Base-by-base conservation (phyloP, 2,329 filamentous ascomycete genomes). In the Alternaria brassicae region DNA sequence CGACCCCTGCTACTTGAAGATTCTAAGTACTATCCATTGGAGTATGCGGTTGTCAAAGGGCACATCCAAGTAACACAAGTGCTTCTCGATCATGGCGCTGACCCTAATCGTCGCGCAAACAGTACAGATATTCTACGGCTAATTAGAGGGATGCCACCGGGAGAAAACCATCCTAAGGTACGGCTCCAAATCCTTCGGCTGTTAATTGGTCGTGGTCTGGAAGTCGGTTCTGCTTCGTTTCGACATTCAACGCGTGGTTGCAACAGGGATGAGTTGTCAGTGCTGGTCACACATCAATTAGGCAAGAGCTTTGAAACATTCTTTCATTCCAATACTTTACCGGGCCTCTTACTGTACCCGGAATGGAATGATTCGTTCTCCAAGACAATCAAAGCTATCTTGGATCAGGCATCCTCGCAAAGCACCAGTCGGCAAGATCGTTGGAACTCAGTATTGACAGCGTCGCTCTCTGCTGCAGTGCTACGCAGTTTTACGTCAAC, bases 101-200 rank as follows among this genome's bases (percentile, higher is more conserved):
- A 44, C 4, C 41, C 23, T 12, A 42, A 42, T 10, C 13, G 1
- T 2, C 36, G 19, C 9, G 23, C 9, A 4, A 4, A 23, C 10
- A 5, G 17, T 19, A 21, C 9, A 2, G 3, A 5, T 23, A 13
- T 13, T n/a, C 12, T 41, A 21, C 1, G 4, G 1, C 7, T 6
- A 1, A 41, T 41, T 4, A 1, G 3, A 12, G 8, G 10, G 3
- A 8, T 23, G 17, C 9, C 19, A 15, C 23, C 1, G 10, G 4
- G 3, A 13, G 3, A 12, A 23, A 13, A 1, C 6, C 1, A 12
- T 6, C 9, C 5, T 27, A 1, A 4, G 27, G 7, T 5, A n/a
- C 2, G 7, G 10, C 3, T 42, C 23, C 13, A 27, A 17, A 42
- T 27, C 7, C 1, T 44, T 7, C 41, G 25, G 23, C 25, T 44